Conservation (phyloP, 2,329 filamentous ascomycete species). For the Dactylonectria macrodidyma region DNA sequence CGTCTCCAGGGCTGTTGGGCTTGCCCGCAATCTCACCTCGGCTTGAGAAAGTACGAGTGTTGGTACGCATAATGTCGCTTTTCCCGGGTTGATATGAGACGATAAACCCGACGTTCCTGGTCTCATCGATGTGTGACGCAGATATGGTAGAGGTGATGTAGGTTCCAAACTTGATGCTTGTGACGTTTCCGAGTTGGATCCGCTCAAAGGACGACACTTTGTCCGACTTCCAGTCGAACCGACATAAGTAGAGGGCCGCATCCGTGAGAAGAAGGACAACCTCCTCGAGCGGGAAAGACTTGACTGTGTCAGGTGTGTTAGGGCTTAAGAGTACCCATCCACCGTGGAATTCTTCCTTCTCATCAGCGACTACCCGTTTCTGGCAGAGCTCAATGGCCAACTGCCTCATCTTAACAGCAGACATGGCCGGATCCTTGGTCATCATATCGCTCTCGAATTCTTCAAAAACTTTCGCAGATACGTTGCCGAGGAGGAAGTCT, state of each 20-base stretch:
- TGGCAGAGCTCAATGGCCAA: conserved; percentile 91
- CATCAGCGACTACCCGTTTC: conserved; percentile 87
- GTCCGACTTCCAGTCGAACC: conserved; percentile 95
- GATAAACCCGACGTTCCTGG: conserved; percentile 87
- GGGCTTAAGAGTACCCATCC: conserved; percentile 93
- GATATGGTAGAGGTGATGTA: conserved; percentile 94
- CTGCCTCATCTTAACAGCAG: conserved; percentile 86
- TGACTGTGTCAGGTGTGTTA: conserved; percentile 77
- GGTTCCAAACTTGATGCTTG: conserved; percentile 81
- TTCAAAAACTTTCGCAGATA: conserved; percentile 87
- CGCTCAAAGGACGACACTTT: conserved; percentile 95
- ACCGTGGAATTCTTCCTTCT: conserved; percentile 86
- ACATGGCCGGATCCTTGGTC: conserved; percentile 91
- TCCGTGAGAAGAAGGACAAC: conserved; percentile 90
- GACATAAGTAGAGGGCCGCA: conserved; percentile 87
- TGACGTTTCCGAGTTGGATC: conserved; percentile 82
- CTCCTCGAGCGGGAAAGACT: conserved; percentile 85
- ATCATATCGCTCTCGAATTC: conserved; percentile 97
- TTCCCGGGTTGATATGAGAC: conserved; percentile 82
- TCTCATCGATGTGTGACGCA: conserved; percentile 80
- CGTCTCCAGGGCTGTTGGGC: conserved; percentile 33
- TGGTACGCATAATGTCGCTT: conserved; percentile 82
- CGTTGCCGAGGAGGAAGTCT: conserved; percentile 92
- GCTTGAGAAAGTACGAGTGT: conserved; percentile 84
- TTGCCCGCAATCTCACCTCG: conserved; percentile 53